phyloP scores from a whole-genome alignment of 495 filamentous ascomycete species.

The Hypoxylon crocopeplum region DNA sequence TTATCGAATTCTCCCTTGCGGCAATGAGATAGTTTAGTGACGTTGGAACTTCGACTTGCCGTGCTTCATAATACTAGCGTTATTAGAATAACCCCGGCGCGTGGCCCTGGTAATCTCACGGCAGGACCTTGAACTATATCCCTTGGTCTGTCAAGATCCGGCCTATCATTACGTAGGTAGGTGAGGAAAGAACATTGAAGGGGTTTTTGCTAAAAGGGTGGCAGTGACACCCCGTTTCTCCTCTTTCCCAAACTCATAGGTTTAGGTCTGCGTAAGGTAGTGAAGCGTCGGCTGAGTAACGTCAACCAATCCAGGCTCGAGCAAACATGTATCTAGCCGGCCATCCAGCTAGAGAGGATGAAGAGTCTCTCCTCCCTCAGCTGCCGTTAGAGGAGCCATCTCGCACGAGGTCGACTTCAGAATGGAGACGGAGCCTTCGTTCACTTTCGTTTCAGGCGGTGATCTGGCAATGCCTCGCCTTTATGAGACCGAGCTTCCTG shows the following conservation, averaged over 20 bases:
- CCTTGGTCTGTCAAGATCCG: conserved; percentile 5
- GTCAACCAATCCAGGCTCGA: background rate
- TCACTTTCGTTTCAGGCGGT: conserved; percentile 15
- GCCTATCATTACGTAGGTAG: conserved; percentile 9
- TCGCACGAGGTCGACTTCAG: conserved; percentile 3
- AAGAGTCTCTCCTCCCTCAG: conserved; percentile 36
- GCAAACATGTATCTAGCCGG: conserved; percentile 25
- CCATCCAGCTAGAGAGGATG: conserved; percentile 26
- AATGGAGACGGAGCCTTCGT: conserved; percentile 7
- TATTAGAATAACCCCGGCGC: conserved; percentile 8
- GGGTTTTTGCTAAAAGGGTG: conserved; percentile 15
- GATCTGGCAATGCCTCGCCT: conserved; percentile 26
- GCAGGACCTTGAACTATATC: conserved; percentile 1
- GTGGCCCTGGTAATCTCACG: conserved; percentile 1
- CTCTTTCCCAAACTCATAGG: conserved; percentile 8
- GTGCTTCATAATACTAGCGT: conserved; percentile 3
- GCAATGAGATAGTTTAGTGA: background rate
- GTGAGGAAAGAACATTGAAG: background rate
- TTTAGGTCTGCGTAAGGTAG: background rate
- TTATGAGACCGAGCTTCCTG: conserved; percentile 36
- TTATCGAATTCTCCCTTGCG: background rate
- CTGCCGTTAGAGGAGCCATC: conserved; percentile 8
- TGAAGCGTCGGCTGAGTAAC: conserved; percentile 16
- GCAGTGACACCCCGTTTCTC: conserved; percentile 13
- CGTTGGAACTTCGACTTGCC: background rate